These are phyloP conservation scores for Gypsophila paniculata DNA, from an alignment of 179 eudicot genomes.

Conservation along the genomic window DNA sequence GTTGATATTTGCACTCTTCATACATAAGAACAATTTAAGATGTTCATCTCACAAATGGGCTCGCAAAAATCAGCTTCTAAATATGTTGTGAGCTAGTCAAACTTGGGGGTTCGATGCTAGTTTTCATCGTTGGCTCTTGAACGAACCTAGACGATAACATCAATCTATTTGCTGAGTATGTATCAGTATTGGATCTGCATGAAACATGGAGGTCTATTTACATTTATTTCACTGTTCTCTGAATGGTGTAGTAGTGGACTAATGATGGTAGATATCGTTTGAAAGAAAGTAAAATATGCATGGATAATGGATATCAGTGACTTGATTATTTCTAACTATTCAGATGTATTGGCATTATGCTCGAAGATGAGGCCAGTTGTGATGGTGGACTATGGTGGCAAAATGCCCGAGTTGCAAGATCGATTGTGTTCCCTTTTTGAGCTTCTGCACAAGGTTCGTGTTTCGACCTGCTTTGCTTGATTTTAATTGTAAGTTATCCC, in stretches of 20 bases:
- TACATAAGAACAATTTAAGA: no score
- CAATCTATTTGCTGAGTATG: no score
- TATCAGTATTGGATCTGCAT: no score
- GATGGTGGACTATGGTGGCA: conserved; percentile 98
- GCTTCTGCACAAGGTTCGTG: conserved; percentile 54
- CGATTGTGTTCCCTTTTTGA: conserved; percentile 53
- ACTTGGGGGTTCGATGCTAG: no score
- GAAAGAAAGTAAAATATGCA: not conserved
- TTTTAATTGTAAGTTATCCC: not conserved
- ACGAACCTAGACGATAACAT: no score
- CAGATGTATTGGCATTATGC: conserved; percentile 87
- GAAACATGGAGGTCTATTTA: no score
- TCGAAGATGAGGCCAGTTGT: conserved; percentile 84
- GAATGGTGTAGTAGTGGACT: not conserved
- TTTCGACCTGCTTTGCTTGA: not conserved
- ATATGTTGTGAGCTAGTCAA: no score
- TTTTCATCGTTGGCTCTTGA: no score
- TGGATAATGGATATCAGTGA: conserved; percentile 2
- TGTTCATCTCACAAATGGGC: no score
- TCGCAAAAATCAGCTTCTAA: no score
- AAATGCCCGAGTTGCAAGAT: conserved; percentile 84
- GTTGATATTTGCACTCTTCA: no score
- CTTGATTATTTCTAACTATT: conserved; percentile 17
- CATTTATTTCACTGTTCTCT: not conserved
- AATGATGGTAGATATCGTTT: not conserved